Evolutionary conservation across 2,329 filamentous ascomycete species (phyloP), one percentile per base, ranked within the genome.

Genomic region (Colletotrichum godetiae): DNA sequence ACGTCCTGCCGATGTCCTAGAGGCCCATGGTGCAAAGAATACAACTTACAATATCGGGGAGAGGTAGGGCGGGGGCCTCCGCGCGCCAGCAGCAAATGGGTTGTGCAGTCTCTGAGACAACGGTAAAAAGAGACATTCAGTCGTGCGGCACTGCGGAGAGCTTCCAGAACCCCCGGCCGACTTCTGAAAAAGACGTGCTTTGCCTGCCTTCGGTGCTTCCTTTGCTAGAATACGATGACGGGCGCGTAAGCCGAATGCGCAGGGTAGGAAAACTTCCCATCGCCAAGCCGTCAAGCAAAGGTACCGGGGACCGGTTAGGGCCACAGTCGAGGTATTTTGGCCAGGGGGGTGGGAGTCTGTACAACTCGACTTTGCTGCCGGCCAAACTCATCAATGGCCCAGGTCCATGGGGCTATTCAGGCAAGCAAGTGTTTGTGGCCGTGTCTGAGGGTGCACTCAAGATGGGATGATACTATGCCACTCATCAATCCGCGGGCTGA

Each of bases 51-150:
- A 49, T 49, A 49, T 49, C 42, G 42, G 76, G 74, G 75, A 76
- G 74, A 69, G 69, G 62, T 65, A 67, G 61, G 69, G 68, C 68
- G 58, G 67, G 71, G 74, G 75, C 72, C 72, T 76, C 78, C 60
- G 77, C 77, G 76, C 77, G 76, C 77, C 75, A 77, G 75, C 74
- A 75, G 77, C 74, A 75, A 77, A 78, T 76, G 75, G 79, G 83
- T 85, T 77, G 84, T 77, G 84, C 83, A 85, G 81, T 81, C 77
- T 77, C 81, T 84, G 82, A 86, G 84, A 85, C 84, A 85, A 80
- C 79, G 79, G 80, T 78, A 79, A 78, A 79, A 78, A 81, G 78
- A 77, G 77, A 78, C 79, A 80, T 80, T 81, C 78, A 77, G 78
- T 79, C 78, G 78, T 81, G 82, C 37, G 15, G 37, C 37, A 42